These are phyloP conservation scores for Aegilops speltoides DNA, from an alignment of 176 grass and related monocot species.

Conservation along the genomic window DNA sequence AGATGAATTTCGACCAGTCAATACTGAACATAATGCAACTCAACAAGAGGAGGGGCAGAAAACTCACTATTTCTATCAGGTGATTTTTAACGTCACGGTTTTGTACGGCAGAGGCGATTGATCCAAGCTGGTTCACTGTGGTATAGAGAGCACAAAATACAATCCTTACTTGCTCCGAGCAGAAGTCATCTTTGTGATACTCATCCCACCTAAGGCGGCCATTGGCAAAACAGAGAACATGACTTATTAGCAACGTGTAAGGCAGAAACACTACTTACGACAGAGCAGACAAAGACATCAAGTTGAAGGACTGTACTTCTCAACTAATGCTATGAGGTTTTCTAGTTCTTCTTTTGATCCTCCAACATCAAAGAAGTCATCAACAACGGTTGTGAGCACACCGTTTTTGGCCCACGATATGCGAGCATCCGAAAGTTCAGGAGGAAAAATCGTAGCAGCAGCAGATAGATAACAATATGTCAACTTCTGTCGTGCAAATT, in stretches of 20 bases:
- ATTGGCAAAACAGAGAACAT: not conserved
- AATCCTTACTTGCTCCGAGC: constrained; percentile 57
- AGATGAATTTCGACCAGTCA: not conserved
- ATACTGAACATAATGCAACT: not conserved
- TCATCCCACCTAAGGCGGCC: not conserved
- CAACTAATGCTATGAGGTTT: constrained; percentile 57
- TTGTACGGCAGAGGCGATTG: constrained; percentile 53
- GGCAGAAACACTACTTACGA: not conserved
- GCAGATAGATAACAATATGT: constrained; percentile 71
- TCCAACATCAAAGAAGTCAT: constrained; percentile 79
- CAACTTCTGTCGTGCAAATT: constrained; percentile 67
- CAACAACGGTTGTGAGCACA: constrained; percentile 58
- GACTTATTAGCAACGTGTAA: not conserved
- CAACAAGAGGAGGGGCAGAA: not conserved
- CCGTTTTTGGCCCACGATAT: constrained; percentile 57
- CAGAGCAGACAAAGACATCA: not conserved
- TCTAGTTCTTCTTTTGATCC: constrained; percentile 77
- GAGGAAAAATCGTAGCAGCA: constrained; percentile 57
- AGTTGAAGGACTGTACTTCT: constrained; percentile 40
- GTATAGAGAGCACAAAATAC: constrained; percentile 59
- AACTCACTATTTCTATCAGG: constrained; percentile 61
- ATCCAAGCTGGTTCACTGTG: constrained; percentile 60
- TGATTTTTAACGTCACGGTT: constrained; percentile 47
- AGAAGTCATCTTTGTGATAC: not conserved
- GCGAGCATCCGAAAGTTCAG: constrained; percentile 58